Evolutionary conservation across 2,329 filamentous ascomycete species (phyloP), one percentile per base, ranked within the genome.

Genomic region (Hypoxylon sp.): DNA sequence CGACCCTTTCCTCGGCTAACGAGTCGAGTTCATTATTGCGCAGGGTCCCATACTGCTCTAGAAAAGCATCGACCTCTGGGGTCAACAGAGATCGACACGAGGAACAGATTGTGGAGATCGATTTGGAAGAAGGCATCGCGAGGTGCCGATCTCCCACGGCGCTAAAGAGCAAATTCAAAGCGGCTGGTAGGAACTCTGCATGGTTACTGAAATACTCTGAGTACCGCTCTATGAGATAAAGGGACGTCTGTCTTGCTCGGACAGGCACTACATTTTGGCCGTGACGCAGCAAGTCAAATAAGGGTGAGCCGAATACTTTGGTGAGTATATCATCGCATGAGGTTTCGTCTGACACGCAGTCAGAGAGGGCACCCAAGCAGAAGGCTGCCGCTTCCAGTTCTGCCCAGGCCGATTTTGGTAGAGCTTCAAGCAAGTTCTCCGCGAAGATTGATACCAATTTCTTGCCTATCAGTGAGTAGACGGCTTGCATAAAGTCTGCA

Each of bases 161-260:
- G 30, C 83, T 85, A 74, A 96, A 94, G 0, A 96, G 83, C 45
- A 95, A 87, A 50, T 90, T 91, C 22, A 96, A 81, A 1, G 90
- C 90, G 42, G 88, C 82, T 0, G 91, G 89, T 0, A 96, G 82
- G 65, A 88, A 87, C 30, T 85, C 83, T 1, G 88, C 81, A 73
- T 92, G 88, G 20, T 88, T 85, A 71, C 91, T 86, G 75, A 96
- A 95, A 78, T 92, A 96, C 56, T 89, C 87, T 4, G 91, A 88
- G 73, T 93, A 93, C 24, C 87, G 84, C 69, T 91, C 91, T 40
- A 95, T 88, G 40, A 92, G 78, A 46, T 86, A 85, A 28, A 95
- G 84, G 33, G 89, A 89, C 0, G 90, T 90, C 71, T 92, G 88
- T 51, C 88, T 85, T 16, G 89, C 85, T 55, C 89, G 84, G 3